Base-by-base conservation (phyloP, 1,284 basidiomycete species). In the Sanguinoderma infundibulare region DNA sequence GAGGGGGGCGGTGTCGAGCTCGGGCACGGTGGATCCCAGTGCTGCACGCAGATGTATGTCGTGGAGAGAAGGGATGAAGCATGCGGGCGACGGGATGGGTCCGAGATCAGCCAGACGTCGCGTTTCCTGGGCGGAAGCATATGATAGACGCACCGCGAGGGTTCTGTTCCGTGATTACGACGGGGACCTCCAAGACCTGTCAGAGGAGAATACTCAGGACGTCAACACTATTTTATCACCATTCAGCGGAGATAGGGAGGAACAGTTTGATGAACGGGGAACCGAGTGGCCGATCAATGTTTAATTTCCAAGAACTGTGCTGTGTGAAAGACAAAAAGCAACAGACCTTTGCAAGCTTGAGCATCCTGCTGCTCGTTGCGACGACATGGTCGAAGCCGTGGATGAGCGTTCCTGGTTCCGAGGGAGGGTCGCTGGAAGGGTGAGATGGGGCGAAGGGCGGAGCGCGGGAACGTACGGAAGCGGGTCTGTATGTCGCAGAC, bases 151-250 rank as follows among this genome's bases (percentile, higher is more conserved):
- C 62, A 91, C 93, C 91, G 81, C 80, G 86, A 1, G 91, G 83
- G 71, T 94, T 93, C 75, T 97, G 95, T 66, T 95, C 94, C 0
- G 94, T 96, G 15, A 82, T 86, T 26, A 95, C 75, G 14, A 95
- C 87, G 44, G 89, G 88, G 49, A 92, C 83, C 58, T 85, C 79
- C 50, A 92, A 79, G 57, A 90, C 75, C 86, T 89, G 64, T 15
- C 42, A 44, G 24, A 44, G 40, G 24, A n/a, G 59, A 24, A 35
- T n/a, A 32, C 15, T 42, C 51, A 53, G 26, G 9, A 47, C 26
- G 28, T 24, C 22, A n/a, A 32, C 15, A 54, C 12, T 5, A 35
- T 28, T n/a, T n/a, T n/a, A n/a, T n/a, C n/a, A n/a, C n/a, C n/a
- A n/a, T n/a, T n/a, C n/a, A n/a, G n/a, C n/a, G n/a, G n/a, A n/a